Conservation (phyloP, 495 filamentous ascomycete genomes). For the Xylaria longipes region DNA sequence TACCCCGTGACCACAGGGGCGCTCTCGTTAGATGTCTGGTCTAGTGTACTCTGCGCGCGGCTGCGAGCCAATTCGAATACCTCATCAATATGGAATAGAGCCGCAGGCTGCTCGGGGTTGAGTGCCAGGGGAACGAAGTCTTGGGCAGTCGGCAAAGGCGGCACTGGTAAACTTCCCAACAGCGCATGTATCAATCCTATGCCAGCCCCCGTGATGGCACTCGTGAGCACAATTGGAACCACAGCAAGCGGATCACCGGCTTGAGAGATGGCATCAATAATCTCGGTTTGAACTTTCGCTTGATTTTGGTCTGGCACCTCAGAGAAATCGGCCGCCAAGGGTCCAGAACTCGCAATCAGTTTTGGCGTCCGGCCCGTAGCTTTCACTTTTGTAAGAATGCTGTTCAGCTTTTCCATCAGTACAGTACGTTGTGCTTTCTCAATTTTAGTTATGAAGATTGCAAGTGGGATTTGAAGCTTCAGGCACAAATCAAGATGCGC, state of each 20-base stretch:
- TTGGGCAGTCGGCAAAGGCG: constrained; percentile 56
- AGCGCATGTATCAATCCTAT: constrained; percentile 83
- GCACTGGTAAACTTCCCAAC: constrained; percentile 77
- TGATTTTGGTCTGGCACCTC: constrained; percentile 52
- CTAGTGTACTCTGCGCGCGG: constrained; percentile 53
- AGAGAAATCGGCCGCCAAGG: constrained; percentile 39
- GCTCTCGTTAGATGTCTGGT: constrained; percentile 48
- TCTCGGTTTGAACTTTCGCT: constrained; percentile 55
- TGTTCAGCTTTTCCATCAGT: constrained; percentile 70
- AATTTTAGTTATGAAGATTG: constrained; percentile 87
- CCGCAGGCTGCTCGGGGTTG: constrained; percentile 58
- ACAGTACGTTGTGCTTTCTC: constrained; percentile 79
- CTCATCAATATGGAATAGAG: constrained; percentile 89
- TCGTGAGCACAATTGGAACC: constrained; percentile 89
- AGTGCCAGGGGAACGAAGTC: constrained; percentile 50
- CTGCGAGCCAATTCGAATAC: constrained; percentile 63
- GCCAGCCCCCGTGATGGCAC: constrained; percentile 83
- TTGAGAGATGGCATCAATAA: constrained; percentile 53
- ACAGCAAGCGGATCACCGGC: constrained; percentile 55
- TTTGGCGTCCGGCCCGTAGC: constrained; percentile 71
- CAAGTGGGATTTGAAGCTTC: constrained; percentile 73
- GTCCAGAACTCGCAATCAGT: constrained; percentile 63
- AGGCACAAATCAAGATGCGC: constrained; percentile 89
- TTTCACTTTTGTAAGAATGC: constrained; percentile 80
- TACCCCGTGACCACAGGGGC: constrained; percentile 79